These are phyloP conservation scores for Cephalotrichum gorgonifer DNA, from an alignment of 2,329 filamentous ascomycete species.

Conservation along the genomic window DNA sequence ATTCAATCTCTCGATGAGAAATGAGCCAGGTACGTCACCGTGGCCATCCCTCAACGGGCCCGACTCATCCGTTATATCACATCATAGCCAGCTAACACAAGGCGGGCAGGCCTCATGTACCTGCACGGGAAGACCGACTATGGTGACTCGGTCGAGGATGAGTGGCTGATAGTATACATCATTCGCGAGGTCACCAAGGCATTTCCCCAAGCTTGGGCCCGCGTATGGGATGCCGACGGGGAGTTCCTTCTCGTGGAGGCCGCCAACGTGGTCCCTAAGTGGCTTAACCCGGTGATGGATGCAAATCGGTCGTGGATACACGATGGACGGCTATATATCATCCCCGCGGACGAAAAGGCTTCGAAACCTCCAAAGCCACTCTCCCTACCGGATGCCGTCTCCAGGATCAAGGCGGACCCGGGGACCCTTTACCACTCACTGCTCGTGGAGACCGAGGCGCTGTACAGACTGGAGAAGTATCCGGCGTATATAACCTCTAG, in stretches of 20 bases:
- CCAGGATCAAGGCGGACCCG: constrained; percentile 45
- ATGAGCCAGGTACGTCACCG: neutral
- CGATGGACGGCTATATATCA: constrained; percentile 61
- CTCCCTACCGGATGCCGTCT: constrained; percentile 53
- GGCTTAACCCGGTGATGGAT: constrained; percentile 87
- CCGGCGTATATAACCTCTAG: constrained; percentile 64
- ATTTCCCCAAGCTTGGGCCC: constrained; percentile 68
- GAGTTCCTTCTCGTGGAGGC: constrained; percentile 94
- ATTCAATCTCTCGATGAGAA: constrained; percentile 31
- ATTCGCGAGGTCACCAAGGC: constrained; percentile 69
- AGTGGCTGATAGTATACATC: constrained; percentile 92
- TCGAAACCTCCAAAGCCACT: constrained; percentile 26
- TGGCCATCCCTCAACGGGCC: no score
- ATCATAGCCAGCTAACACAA: neutral
- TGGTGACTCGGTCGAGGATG: constrained; percentile 90
- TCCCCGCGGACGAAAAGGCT: constrained; percentile 41
- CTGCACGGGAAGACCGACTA: constrained; percentile 75
- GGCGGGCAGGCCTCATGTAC: constrained; percentile 41
- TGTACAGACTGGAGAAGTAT: constrained; percentile 79
- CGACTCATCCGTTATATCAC: neutral
- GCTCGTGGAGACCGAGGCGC: constrained; percentile 76
- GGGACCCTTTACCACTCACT: constrained; percentile 57
- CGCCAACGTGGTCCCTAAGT: constrained; percentile 74
- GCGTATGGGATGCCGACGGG: constrained; percentile 78
- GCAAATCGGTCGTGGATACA: constrained; percentile 86